Evolutionary conservation across 2,329 filamentous ascomycete genomes (phyloP).

Genomic region (Fusarium sacchari): DNA sequence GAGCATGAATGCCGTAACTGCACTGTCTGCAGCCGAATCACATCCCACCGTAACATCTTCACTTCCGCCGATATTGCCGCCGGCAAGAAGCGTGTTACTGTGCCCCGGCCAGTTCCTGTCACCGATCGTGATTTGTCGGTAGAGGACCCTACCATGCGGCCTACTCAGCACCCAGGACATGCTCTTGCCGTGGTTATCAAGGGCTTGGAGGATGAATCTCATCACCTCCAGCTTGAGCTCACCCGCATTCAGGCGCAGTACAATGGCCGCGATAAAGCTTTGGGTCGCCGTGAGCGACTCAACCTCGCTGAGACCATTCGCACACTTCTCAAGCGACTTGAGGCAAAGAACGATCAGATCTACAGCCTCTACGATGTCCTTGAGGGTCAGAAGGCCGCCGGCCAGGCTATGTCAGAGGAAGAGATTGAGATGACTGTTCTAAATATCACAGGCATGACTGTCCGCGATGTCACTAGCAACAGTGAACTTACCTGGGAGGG

Average conservation of each 20-base stretch:
- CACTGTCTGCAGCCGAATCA: slow-evolving; percentile 66
- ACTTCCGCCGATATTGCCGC: slow-evolving; percentile 51
- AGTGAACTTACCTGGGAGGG: slow-evolving; percentile 57
- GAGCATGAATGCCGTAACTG: slow-evolving; percentile 67
- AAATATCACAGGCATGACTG: slow-evolving; percentile 61
- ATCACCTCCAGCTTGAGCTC: slow-evolving; percentile 78
- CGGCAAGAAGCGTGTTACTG: slow-evolving; percentile 68
- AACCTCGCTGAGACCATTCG: slow-evolving; percentile 70
- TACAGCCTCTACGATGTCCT: slow-evolving; percentile 86
- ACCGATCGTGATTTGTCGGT: slow-evolving; percentile 65
- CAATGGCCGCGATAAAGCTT: slow-evolving; percentile 71
- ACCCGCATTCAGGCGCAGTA: slow-evolving; percentile 69
- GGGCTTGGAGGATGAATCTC: slow-evolving; percentile 80
- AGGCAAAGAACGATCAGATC: slow-evolving; percentile 80
- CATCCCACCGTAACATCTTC: slow-evolving; percentile 54
- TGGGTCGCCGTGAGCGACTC: slow-evolving; percentile 72
- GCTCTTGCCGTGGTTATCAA: slow-evolving; percentile 88
- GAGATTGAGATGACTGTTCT: slow-evolving; percentile 72
- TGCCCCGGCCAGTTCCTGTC: slow-evolving; percentile 73
- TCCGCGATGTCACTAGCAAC: slow-evolving; percentile 52
- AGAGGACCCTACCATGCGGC: slow-evolving; percentile 69
- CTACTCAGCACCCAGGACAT: slow-evolving; percentile 73
- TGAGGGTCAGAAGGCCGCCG: slow-evolving; percentile 77
- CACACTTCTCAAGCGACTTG: slow-evolving; percentile 69
- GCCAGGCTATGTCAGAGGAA: slow-evolving; percentile 70